These are phyloP conservation scores for Candida labiduridarum DNA, from an alignment of 1,139 yeast genomes.

Conservation along the genomic window DNA sequence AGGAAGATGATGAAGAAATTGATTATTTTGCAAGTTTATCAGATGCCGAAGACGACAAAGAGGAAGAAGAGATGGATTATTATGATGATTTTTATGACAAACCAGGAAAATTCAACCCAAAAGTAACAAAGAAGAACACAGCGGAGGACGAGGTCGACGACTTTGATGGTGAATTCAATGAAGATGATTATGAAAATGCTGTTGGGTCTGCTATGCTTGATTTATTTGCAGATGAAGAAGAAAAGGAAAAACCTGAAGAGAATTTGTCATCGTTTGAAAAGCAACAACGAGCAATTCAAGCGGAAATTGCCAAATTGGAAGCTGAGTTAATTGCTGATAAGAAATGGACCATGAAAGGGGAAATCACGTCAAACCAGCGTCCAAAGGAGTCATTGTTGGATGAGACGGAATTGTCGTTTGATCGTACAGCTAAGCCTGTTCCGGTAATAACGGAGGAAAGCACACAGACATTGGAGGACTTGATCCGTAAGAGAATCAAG, in stretches of 20 bases:
- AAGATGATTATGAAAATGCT: slow-evolving; percentile 56
- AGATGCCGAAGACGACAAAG: slow-evolving; percentile 45
- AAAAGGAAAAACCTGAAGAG: slow-evolving; percentile 21
- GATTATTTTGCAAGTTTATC: slow-evolving; percentile 64
- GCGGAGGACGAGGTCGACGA: slow-evolving; percentile 22
- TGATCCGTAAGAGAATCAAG: slow-evolving; percentile 79
- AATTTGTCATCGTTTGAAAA: slow-evolving; percentile 78
- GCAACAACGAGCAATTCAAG: slow-evolving; percentile 75
- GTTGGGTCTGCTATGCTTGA: slow-evolving; percentile 61
- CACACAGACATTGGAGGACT: slow-evolving; percentile 83
- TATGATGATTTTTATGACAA: slow-evolving; percentile 52
- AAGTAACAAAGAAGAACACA: slow-evolving; percentile 19
- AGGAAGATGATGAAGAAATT: slow-evolving; percentile 55
- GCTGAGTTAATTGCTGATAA: slow-evolving; percentile 87
- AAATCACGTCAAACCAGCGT: slow-evolving; percentile 77
- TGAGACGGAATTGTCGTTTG: slow-evolving; percentile 47
- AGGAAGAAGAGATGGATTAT: slow-evolving; percentile 32
- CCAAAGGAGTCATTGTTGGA: slow-evolving; percentile 76
- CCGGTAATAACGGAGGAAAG: slow-evolving; percentile 91
- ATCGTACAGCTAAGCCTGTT: slow-evolving; percentile 56
- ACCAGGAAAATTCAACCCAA: slow-evolving; percentile 30
- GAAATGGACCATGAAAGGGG: slow-evolving; percentile 95
- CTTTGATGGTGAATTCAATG: slow-evolving; percentile 32
- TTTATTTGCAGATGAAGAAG: slow-evolving; percentile 56
- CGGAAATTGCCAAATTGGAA: slow-evolving; percentile 78